Evolutionary conservation across 176 grass and related monocot species (phyloP), one percentile per base, ranked within the genome.

Genomic region (Echinochloa phyllopogon): DNA sequence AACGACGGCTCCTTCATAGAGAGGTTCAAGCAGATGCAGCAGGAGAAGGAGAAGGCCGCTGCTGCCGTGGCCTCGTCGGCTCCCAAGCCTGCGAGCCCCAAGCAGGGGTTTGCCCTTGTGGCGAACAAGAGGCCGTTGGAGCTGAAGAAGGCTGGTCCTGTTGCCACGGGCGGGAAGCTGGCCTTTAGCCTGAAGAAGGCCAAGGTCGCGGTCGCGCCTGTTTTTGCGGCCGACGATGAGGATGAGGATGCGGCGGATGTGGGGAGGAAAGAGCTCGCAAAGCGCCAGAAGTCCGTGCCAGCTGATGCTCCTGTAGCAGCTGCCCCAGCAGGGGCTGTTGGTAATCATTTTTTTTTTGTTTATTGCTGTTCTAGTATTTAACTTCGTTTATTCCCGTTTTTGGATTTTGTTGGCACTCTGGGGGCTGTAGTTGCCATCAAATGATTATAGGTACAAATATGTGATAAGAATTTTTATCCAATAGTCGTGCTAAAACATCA

Each of bases 1-100:
- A 99, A 99, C 53, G 96, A 99, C 72, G 96, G 96, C 72, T 95
- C 93, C 63, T 99, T 99, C 82, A 94, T 99, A 91, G 96, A 96
- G 86, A 83, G 69, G 65, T 96, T 99, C 85, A 99, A 94, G 86
- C 87, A 96, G 86, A 87, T 99, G 88, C 93, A 98, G 83, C 80
- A 98, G 81, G 82, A 88, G 62, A 91, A 90, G 62, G 84, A 68
- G 33, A 83, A 83, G 50, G 74, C 76, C 0, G 72, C 36, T 0
- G 49, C 76, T 0, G 14, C 29, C 8, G 17, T 61, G 0, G 27
- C 58, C 17, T 66, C 86, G 0, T 77, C 87, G 15, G 25, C 45
- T 6, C 56, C 86, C 38, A 87, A 87, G 72, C 23, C 47, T 24
- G 49, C 65, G 14, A 73, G 58, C 62, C 47, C 85, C 60, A 90